These are phyloP conservation scores for Dactylellina cionopaga DNA, from an alignment of 2,329 filamentous ascomycete species.

Conservation along the genomic window DNA sequence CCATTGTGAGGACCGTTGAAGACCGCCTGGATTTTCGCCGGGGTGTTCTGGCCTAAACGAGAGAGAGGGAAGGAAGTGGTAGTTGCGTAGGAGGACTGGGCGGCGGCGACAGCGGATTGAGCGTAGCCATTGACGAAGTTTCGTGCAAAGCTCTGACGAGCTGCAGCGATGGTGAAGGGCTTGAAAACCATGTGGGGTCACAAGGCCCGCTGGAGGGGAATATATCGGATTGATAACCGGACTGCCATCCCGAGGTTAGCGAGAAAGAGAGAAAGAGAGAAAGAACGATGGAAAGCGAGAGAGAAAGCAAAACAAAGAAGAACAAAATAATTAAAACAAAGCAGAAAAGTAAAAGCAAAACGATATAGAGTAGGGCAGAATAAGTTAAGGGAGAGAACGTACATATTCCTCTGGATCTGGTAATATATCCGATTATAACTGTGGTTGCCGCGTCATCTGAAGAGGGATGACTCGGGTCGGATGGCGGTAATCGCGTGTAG, in stretches of 20 bases:
- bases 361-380: background rate
- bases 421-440: conserved; percentile 44
- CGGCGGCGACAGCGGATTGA: conserved; percentile 94
- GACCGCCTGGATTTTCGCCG: conserved; percentile 65
- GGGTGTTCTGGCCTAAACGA: conserved; percentile 68
- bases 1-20: conserved; percentile 64
- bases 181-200: conserved; percentile 66
- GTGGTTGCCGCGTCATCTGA: conserved; percentile 51
- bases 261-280: background rate
- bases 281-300: background rate
- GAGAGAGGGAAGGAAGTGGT: conserved; percentile 72
- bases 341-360: background rate
- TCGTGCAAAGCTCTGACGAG: conserved; percentile 97
- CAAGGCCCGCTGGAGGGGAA: conserved; percentile 14
- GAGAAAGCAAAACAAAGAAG: background rate
- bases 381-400: background rate
- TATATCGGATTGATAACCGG: conserved; percentile 39
- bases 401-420: conserved; percentile 50
- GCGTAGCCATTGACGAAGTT: conserved; percentile 98
- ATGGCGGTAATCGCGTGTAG: conserved; percentile 1
- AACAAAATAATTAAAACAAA: conserved; percentile 1
- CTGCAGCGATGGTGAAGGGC: conserved; percentile 76
- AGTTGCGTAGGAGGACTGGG: conserved; percentile 83
- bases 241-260: conserved; percentile 18
- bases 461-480: conserved; percentile 1